Evolutionary conservation across 345 rosid genomes (phyloP).

Genomic region (Euphorbia pulcherrima): DNA sequence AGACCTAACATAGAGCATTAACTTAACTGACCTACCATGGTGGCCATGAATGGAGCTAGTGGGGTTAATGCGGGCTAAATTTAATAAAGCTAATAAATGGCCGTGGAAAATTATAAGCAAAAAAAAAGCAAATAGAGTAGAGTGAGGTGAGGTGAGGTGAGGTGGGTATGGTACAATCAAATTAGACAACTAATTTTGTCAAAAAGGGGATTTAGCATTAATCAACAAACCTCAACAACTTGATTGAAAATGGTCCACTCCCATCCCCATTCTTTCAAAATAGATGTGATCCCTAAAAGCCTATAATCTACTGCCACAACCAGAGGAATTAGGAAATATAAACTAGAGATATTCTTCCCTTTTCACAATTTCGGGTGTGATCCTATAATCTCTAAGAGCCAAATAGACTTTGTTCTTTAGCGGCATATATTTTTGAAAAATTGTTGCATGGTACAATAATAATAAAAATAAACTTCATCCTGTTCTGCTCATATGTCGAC

Average conservation of each 20-base stretch:
- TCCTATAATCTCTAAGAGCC: too few species aligned
- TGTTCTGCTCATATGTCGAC: too few species aligned
- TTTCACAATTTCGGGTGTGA: background rate
- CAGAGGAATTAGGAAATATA: background rate
- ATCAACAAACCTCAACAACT: slow-evolving; percentile 2
- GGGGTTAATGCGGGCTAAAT: background rate
- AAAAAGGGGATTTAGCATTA: background rate
- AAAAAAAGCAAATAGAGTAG: background rate
- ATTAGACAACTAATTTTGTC: background rate
- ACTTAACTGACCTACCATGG: background rate
- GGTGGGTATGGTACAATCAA: too few species aligned
- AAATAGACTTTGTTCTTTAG: too few species aligned
- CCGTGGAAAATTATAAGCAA: background rate
- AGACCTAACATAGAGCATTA: slow-evolving; percentile 2
- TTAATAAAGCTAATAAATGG: background rate
- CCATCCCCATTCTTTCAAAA: slow-evolving; percentile 3
- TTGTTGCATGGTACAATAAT: too few species aligned
- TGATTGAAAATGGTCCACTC: slow-evolving; percentile 12
- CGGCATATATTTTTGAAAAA: too few species aligned
- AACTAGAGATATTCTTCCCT: background rate
- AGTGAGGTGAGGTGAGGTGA: too few species aligned
- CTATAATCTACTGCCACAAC: slow-evolving; percentile 10
- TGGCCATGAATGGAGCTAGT: background rate
- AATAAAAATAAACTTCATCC: too few species aligned
- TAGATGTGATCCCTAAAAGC: slow-evolving; percentile 29